Evolutionary conservation across 768 basidiomycete species (phyloP).

Genomic region (Termitomyces sp.): DNA sequence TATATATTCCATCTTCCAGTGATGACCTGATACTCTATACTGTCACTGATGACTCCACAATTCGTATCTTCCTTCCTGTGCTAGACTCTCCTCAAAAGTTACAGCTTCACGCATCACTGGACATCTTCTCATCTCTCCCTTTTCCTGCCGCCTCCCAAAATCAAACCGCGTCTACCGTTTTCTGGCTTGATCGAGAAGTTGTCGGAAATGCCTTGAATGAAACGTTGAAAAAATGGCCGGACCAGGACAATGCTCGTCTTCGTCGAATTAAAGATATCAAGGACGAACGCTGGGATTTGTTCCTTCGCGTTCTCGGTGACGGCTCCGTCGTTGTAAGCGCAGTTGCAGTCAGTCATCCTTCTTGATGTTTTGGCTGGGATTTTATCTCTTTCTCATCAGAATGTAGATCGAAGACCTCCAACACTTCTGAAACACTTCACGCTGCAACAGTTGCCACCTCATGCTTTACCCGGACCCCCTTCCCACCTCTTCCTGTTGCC

Average conservation of each 20-base stretch:
- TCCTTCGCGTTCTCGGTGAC: conserved; percentile 67
- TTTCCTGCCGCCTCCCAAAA: conserved; percentile 31
- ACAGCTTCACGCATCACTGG: conserved; percentile 80
- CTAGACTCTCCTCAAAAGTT: conserved; percentile 81
- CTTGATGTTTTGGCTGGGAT: background rate
- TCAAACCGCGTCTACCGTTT: conserved; percentile 45
- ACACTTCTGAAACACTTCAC: conserved; percentile 75
- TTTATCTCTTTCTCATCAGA: conserved; percentile 39
- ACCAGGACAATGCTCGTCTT: conserved; percentile 41
- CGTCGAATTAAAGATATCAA: conserved; percentile 57
- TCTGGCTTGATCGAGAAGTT: conserved; percentile 67
- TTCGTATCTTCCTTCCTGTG: conserved; percentile 86
- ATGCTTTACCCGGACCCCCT: conserved; percentile 44
- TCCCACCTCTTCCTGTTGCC: conserved; percentile 52
- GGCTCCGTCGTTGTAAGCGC: conserved; percentile 74
- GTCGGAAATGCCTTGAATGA: conserved; percentile 45
- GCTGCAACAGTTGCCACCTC: conserved; percentile 59
- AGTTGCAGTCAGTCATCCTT: conserved; percentile 57
- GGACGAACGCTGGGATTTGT: conserved; percentile 77
- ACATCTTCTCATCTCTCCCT: conserved; percentile 60
- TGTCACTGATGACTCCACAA: conserved; percentile 74
- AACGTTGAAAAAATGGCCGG: conserved; percentile 30
- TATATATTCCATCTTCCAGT: conserved; percentile 29
- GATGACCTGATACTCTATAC: conserved; percentile 82
- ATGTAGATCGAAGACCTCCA: conserved; percentile 86